Evolutionary conservation across 164 flowering plant genomes (phyloP).

Genomic region (Santalum album): DNA sequence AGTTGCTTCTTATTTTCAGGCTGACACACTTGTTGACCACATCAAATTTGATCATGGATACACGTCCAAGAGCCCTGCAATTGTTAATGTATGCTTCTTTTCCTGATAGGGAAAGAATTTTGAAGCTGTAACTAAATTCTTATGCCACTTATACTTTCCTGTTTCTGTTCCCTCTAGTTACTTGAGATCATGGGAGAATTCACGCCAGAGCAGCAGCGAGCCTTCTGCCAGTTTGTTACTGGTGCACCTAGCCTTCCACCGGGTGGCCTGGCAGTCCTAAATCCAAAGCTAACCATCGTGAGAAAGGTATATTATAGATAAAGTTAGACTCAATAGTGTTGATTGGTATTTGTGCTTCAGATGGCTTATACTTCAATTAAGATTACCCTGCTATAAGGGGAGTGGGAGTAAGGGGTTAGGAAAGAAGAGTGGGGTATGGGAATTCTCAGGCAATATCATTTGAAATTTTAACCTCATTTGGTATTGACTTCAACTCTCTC

Average conservation of each 20-base stretch:
- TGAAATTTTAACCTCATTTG: no score
- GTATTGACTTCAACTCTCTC: no score
- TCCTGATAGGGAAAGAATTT: not conserved
- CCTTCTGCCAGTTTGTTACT: conserved; percentile 98
- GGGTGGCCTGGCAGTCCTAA: conserved; percentile 90
- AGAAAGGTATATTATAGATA: conserved; percentile 63
- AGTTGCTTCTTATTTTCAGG: conserved; percentile 35
- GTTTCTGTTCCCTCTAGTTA: conserved; percentile 36
- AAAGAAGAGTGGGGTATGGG: no score
- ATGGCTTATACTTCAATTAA: not conserved
- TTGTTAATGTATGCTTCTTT: conserved; percentile 52
- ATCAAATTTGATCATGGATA: conserved; percentile 98
- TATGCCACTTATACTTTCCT: not conserved
- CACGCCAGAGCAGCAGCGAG: conserved; percentile 86
- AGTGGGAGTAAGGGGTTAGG: no score
- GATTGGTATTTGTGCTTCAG: not conserved
- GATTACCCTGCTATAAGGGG: not conserved
- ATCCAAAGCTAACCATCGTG: conserved; percentile 94
- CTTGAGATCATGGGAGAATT: conserved; percentile 98
- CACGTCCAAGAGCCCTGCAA: conserved; percentile 91
- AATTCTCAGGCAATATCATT: no score
- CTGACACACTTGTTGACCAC: conserved; percentile 83
- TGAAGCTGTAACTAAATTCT: not conserved
- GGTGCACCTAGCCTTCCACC: conserved; percentile 99
- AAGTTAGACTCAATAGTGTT: no score